Evolutionary conservation across 176 grass and related monocot genomes (phyloP).

Genomic region (Lolium multiflorum): DNA sequence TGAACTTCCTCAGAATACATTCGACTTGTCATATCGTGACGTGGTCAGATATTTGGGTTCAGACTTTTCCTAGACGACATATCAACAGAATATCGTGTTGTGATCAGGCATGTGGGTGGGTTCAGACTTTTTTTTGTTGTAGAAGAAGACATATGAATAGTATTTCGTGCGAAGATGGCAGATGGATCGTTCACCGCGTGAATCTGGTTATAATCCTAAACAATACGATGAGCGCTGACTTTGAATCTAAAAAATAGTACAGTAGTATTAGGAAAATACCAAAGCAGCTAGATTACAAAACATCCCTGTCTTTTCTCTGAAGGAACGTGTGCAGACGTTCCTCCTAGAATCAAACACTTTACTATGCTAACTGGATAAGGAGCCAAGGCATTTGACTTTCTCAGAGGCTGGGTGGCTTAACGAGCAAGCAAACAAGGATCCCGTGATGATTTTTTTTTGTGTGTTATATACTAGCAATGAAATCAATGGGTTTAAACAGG

Average conservation of each 20-base stretch:
- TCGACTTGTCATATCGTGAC: background rate
- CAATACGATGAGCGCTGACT: slow-evolving; percentile 16
- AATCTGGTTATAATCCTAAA: background rate
- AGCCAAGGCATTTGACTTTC: slow-evolving; percentile 9
- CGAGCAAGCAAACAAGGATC: background rate
- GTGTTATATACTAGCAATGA: too few species aligned
- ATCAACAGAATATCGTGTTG: background rate
- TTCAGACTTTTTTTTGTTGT: background rate
- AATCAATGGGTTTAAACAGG: background rate
- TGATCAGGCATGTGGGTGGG: background rate
- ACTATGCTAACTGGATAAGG: background rate
- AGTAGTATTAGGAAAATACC: background rate
- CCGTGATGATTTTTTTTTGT: background rate
- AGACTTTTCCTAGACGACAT: too few species aligned
- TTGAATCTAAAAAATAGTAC: slow-evolving; percentile 36
- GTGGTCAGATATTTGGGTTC: background rate
- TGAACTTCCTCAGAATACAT: background rate
- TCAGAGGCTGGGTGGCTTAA: background rate
- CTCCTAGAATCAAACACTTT: background rate
- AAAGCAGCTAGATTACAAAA: background rate
- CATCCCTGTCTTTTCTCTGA: background rate
- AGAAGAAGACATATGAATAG: background rate
- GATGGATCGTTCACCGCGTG: background rate
- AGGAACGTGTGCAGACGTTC: background rate
- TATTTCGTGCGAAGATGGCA: background rate